Evolutionary conservation across 306 rosid genomes (phyloP), one percentile per base, ranked within the genome.

Genomic region (Trifolium pratense): DNA sequence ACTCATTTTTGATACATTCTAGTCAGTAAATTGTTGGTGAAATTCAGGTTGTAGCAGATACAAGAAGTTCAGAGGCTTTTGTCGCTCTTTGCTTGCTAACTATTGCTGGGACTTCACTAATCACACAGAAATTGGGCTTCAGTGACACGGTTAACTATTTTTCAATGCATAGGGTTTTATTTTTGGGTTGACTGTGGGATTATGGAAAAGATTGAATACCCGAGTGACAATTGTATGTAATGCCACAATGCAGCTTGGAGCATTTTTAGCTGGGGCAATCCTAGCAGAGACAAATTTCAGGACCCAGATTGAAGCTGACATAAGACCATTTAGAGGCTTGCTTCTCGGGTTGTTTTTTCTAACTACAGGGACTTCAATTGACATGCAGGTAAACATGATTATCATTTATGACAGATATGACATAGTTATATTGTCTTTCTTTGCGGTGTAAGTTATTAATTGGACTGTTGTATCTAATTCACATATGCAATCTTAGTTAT

Each of bases 261-360:
- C 99, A 57, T 95, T 94, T 87, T 86, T 95, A 84, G 99, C 96
- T 43, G 99, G 99, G 79, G 99, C 99, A 42, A 73, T 95, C 70
- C 87, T 95, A 76, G 99, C 99, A 16, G 99, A 95, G 89, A 95
- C 99, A 55, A 95, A 95, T 78, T 94, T 91, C 82, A 86, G 99
- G 85, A 95, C 97, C 36, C 99, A 95, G 84, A 95, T 95, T 88
- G 99, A 95, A 91, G 99, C 99, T 63, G 97, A 95, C 84, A 95
- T 95, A 84, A 86, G 96, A 84, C 99, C 99, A 16, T 95, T 95
- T 78, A 87, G 97, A 86, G 99, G 99, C 78, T 85, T 95, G 82
- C 96, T 95, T 60, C 97, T 95, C 10, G 99, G 99, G 63, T 84
- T 95, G 77, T 95, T 95, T 84, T 95, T 95, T 52, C 81, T 95